Percentiles rank a stretch among this genome's conserved stretches.
Conservation (phyloP, 2,329 filamentous ascomycete genomes). For the Dryadomyces quercus-mongolicae region DNA sequence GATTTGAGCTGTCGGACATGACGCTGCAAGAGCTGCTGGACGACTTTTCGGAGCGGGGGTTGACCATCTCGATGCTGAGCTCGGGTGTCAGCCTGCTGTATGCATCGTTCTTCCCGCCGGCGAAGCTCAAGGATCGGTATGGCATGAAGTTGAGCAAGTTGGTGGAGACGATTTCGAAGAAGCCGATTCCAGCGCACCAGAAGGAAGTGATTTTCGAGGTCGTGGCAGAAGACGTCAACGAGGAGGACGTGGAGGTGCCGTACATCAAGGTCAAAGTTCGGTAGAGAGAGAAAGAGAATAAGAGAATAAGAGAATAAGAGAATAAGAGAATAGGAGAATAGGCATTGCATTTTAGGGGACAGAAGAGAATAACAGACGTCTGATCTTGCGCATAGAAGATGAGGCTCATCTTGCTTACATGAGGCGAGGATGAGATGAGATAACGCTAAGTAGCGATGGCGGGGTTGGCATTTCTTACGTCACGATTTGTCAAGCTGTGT, state of each 20-base stretch:
- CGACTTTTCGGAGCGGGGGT: constrained; percentile 67
- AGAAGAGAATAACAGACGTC: not conserved
- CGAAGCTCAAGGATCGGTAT: constrained; percentile 70
- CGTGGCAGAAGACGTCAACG: constrained; percentile 76
- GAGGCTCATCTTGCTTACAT: too few species aligned
- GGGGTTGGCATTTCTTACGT: constrained; percentile 4
- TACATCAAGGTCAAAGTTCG: constrained; percentile 81
- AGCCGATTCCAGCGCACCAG: constrained; percentile 79
- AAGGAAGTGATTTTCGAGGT: constrained; percentile 96
- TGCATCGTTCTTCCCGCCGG: constrained; percentile 76
- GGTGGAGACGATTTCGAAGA: constrained; percentile 82
- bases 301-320: too few species aligned
- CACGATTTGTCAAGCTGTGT: constrained; percentile 11
- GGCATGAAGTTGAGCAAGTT: constrained; percentile 77
- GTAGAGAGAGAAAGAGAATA: too few species aligned
- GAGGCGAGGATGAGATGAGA: too few species aligned
- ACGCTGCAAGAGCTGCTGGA: constrained; percentile 75
- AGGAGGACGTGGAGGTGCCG: constrained; percentile 92
- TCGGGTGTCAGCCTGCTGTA: constrained; percentile 95
- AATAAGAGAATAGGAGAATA: too few species aligned
- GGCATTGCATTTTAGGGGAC: not conserved
- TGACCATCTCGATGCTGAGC: constrained; percentile 85
- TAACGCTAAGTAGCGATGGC: too few species aligned
- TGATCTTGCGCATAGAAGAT: not conserved
- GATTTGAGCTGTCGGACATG: constrained; percentile 81